A percentile compares a stretch with the other conserved stretches of the same genome.
These are phyloP conservation scores for Trichothecium roseum DNA, from an alignment of 2,329 filamentous ascomycete genomes.

Conservation along the genomic window DNA sequence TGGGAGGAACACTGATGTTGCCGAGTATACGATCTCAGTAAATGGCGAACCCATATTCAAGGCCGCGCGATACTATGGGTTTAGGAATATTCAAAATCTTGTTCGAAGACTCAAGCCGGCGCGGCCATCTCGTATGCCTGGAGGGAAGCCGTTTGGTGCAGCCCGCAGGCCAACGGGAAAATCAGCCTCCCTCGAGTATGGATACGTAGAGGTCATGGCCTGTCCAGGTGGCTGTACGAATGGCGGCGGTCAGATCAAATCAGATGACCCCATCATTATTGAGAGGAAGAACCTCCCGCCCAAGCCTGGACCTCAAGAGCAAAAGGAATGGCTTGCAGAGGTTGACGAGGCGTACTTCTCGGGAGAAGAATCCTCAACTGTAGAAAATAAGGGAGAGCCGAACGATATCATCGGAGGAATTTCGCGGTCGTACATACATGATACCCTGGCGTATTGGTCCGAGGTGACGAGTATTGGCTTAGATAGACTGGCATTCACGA, in stretches of 20 bases:
- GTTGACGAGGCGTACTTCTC: constrained; percentile 91
- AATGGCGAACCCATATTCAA: constrained; percentile 55
- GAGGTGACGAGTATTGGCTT: constrained; percentile 57
- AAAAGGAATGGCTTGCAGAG: constrained; percentile 73
- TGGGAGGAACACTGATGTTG: constrained; percentile 83
- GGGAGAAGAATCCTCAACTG: constrained; percentile 33
- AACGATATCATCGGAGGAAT: constrained; percentile 50
- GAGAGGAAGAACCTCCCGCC: constrained; percentile 34
- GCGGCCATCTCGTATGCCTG: constrained; percentile 67
- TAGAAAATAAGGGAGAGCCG: constrained; percentile 16
- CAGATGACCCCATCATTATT: constrained; percentile 60
- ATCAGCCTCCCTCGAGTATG: constrained; percentile 51
- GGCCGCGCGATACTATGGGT: constrained; percentile 89
- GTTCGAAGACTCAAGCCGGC: constrained; percentile 85
- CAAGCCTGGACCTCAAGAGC: constrained; percentile 64
- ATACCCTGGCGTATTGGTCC: constrained; percentile 68
- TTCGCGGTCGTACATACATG: constrained; percentile 53
- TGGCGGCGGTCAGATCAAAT: constrained; percentile 89
- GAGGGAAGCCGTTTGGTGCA: constrained; percentile 51
- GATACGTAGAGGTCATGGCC: constrained; percentile 98
- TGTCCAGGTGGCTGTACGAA: constrained; percentile 99
- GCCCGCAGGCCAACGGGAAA: constrained; percentile 43
- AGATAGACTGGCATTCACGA: constrained; percentile 71
- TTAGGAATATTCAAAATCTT: constrained; percentile 96
- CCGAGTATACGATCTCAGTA: constrained; percentile 66